Conservation (phyloP, 495 filamentous ascomycete genomes). For the Neurospora sp. region DNA sequence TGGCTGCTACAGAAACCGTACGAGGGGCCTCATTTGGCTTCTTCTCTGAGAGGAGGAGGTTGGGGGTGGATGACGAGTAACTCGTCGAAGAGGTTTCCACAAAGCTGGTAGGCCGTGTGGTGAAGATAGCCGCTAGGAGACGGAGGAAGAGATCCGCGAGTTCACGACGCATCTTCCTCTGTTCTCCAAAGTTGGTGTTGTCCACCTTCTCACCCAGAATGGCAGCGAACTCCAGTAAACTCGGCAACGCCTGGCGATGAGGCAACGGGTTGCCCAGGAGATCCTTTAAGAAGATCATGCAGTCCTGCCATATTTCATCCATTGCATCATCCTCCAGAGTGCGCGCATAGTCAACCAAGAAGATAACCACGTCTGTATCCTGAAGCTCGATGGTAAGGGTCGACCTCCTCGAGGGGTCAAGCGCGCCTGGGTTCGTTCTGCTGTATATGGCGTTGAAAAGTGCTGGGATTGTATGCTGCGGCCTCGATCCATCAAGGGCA, state of each 20-base stretch:
- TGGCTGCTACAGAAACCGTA: constrained; percentile 9
- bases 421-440: constrained; percentile 69
- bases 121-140: constrained; percentile 82
- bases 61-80: constrained; percentile 16
- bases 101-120: constrained; percentile 65
- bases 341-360: constrained; percentile 77
- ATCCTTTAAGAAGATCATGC: constrained; percentile 81
- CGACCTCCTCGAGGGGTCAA: constrained; percentile 74
- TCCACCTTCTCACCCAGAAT: constrained; percentile 89
- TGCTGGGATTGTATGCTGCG: constrained; percentile 88
- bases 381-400: constrained; percentile 73
- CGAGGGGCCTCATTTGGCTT: constrained; percentile 3
- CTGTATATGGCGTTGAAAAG: constrained; percentile 96
- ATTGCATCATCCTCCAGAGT: constrained; percentile 97
- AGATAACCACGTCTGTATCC: constrained; percentile 74
- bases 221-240: constrained; percentile 77
- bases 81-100: constrained; percentile 20
- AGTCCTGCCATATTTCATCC: constrained; percentile 97
- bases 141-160: constrained; percentile 81
- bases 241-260: constrained; percentile 80
- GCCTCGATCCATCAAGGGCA: constrained; percentile 81
- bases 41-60: constrained; percentile 16
- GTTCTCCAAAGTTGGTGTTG: constrained; percentile 96
- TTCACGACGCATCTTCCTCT: constrained; percentile 86
- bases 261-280: constrained; percentile 90